Percentiles rank a stretch among this genome's conserved stretches.
phyloP scores from a whole-genome alignment of 371 early-diverging fungal species.

The Mortierella sp. region DNA sequence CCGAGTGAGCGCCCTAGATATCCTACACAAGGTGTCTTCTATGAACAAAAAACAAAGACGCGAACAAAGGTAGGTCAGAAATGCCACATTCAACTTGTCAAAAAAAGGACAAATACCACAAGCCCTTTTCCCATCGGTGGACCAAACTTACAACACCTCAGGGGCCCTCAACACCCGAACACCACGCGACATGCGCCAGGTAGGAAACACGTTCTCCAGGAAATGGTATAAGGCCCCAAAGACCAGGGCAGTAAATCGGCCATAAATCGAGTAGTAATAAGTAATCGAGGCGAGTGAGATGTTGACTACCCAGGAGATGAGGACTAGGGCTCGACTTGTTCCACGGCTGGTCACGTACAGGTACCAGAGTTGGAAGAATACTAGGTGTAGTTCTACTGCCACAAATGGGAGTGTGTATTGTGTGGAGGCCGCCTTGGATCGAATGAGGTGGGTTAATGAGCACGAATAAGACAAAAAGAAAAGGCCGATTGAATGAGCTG shows the following conservation, averaged over 20 bases:
- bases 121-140: no score
- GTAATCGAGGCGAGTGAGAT: neutral
- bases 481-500: neutral
- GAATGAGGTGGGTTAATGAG: no score
- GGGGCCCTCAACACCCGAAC: neutral
- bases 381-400: neutral
- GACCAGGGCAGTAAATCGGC: neutral
- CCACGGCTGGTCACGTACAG: neutral
- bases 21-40: neutral
- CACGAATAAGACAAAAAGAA: no score
- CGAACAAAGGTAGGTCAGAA: neutral
- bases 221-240: slow-evolving; percentile 6
- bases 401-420: neutral
- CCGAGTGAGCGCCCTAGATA: neutral
- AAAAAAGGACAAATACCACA: neutral
- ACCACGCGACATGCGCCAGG: neutral
- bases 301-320: neutral
- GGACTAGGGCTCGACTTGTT: neutral
- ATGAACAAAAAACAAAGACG: neutral
- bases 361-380: neutral
- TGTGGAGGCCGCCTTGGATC: neutral
- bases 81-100: neutral
- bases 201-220: neutral
- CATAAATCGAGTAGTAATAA: slow-evolving; percentile 4
- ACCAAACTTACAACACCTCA: neutral